Evolutionary conservation across 2,329 filamentous ascomycete species (phyloP).

Genomic region (Fonsecaea pedrosoi): DNA sequence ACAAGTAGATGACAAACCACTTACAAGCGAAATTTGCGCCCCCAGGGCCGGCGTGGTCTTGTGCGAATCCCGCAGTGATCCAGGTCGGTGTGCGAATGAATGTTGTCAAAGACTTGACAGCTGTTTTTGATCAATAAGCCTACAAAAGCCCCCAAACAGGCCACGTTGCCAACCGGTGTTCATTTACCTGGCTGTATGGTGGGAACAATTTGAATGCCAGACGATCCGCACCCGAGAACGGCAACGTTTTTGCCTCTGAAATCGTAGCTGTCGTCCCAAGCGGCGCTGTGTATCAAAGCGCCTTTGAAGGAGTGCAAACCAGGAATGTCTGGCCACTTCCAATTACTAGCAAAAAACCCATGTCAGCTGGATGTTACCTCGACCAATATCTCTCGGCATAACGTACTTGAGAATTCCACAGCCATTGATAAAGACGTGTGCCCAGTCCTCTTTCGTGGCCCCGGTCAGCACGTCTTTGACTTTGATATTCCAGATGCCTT

Average conservation of each 20-base stretch:
- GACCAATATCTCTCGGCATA: too few species aligned
- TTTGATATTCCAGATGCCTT: too few species aligned
- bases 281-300: not conserved
- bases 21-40: not conserved
- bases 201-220: not conserved
- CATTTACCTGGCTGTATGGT: not conserved
- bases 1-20: not conserved
- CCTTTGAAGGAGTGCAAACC: not conserved
- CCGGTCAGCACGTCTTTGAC: too few species aligned
- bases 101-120: not conserved
- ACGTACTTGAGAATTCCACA: too few species aligned
- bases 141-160: not conserved
- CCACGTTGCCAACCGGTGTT: too few species aligned
- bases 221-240: not conserved
- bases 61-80: constrained; percentile 3
- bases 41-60: not conserved
- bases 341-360: not conserved
- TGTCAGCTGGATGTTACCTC: too few species aligned
- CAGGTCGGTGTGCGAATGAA: not conserved
- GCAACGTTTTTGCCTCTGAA: not conserved
- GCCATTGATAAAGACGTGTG: too few species aligned
- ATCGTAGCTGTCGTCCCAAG: not conserved
- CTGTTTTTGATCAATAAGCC: not conserved
- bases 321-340: not conserved
- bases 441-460: too few species aligned